Percentiles rank a stretch among this genome's conserved stretches.
Evolutionary conservation across 2,329 filamentous ascomycete genomes (phyloP).

Genomic region (Akanthomyces uredinophilus): DNA sequence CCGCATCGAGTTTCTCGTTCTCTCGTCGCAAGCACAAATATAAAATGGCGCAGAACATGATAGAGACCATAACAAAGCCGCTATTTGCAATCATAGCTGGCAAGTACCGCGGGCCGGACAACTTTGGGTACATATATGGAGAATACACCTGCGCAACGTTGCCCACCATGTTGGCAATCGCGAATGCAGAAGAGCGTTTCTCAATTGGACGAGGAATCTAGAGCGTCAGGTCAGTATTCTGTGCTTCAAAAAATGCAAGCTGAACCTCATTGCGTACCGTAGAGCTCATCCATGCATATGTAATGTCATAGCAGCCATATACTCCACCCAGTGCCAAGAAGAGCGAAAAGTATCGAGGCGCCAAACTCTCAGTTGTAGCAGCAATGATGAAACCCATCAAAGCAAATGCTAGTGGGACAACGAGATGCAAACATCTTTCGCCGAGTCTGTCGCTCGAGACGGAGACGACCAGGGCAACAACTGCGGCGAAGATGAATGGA

Average conservation of each 20-base stretch:
- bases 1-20: conserved; percentile 53
- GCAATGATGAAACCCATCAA: conserved; percentile 63
- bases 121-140: conserved; percentile 42
- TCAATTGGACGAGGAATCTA: conserved; percentile 60
- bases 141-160: conserved; percentile 49
- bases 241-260: no score
- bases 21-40: conserved; percentile 53
- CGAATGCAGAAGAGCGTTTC: conserved; percentile 60
- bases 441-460: conserved; percentile 67
- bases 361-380: conserved; percentile 55
- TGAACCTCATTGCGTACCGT: conserved; percentile 19
- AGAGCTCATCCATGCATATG: conserved; percentile 16
- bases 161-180: conserved; percentile 62
- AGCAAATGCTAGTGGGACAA: conserved; percentile 55
- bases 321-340: conserved; percentile 12
- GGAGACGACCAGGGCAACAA: conserved; percentile 60
- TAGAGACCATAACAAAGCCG: conserved; percentile 55
- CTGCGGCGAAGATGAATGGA: conserved; percentile 57
- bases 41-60: conserved; percentile 40
- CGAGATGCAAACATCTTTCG: conserved; percentile 66
- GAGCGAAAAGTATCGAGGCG: conserved; percentile 49
- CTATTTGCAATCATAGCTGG: conserved; percentile 57
- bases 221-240: not conserved
- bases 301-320: conserved; percentile 15
- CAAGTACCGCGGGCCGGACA: conserved; percentile 39